Conservation (phyloP, 1,284 basidiomycete genomes). For the Ustilago nuda region DNA sequence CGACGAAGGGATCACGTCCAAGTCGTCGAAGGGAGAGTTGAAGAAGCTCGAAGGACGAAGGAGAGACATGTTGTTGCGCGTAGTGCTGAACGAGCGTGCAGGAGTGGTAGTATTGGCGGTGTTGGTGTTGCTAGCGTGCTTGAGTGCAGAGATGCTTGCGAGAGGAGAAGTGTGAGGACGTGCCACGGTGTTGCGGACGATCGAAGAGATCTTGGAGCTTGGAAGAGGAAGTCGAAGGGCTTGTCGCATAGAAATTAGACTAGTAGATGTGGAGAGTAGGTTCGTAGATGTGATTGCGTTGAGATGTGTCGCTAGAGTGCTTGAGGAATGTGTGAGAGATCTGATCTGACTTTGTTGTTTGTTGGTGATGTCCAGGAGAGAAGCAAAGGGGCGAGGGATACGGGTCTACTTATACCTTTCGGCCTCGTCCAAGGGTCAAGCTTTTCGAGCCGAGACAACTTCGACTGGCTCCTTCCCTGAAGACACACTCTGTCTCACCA, state of each 20-base stretch:
- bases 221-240: constrained; percentile 47
- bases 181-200: constrained; percentile 28
- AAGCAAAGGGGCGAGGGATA: too few species aligned
- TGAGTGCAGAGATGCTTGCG: constrained; percentile 19
- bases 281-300: background rate
- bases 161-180: constrained; percentile 20
- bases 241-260: constrained; percentile 38
- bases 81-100: constrained; percentile 17
- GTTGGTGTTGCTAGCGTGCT: constrained; percentile 11
- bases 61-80: constrained; percentile 40
- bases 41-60: constrained; percentile 44
- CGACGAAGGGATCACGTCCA: constrained; percentile 39
- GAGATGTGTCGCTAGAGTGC: background rate
- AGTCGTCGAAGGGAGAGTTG: constrained; percentile 42
- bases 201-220: constrained; percentile 31
- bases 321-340: constrained; percentile 3
- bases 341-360: background rate
- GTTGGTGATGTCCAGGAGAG: background rate
- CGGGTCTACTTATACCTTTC: constrained; percentile 25
- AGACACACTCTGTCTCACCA: background rate
- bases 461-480: background rate
- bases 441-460: background rate
- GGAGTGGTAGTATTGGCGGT: background rate
- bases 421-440: background rate
- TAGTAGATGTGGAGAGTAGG: background rate